phyloP scores from a whole-genome alignment of 148 eudicot species.

The Persicaria maculosa region DNA sequence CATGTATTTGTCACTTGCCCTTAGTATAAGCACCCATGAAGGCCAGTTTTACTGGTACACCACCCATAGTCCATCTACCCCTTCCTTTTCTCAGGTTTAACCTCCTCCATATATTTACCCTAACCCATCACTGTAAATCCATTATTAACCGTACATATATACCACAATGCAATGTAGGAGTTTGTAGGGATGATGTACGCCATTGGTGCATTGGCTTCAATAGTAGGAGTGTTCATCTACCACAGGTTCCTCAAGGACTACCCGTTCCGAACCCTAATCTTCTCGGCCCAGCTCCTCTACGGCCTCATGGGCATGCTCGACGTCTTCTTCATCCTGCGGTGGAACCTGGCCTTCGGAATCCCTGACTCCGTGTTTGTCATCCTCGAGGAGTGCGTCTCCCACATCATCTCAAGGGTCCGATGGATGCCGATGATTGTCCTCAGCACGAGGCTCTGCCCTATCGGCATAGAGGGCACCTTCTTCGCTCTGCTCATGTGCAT shows the following conservation, averaged over 20 bases:
- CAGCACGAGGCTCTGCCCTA: constrained; percentile 49
- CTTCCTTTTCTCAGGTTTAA: constrained; percentile 51
- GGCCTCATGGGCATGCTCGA: constrained; percentile 50
- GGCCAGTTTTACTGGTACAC: constrained; percentile 78
- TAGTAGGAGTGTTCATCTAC: constrained; percentile 47
- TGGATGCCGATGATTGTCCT: constrained; percentile 69
- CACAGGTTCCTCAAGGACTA: constrained; percentile 41
- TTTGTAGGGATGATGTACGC: constrained; percentile 54
- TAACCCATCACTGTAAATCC: too few relatives aligned
- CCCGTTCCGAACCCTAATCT: constrained; percentile 38
- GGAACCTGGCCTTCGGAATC: constrained; percentile 43
- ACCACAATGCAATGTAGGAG: constrained; percentile 25
- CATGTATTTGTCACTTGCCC: constrained; percentile 52
- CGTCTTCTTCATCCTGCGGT: constrained; percentile 50
- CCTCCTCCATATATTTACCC: too few relatives aligned
- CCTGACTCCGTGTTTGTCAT: constrained; percentile 53
- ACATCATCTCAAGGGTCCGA: constrained; percentile 27
- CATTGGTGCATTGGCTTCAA: constrained; percentile 50
- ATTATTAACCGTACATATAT: neutral
- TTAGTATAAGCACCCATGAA: constrained; percentile 63
- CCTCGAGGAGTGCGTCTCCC: constrained; percentile 41
- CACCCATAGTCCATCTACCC: constrained; percentile 34
- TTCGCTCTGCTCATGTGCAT: constrained; percentile 64
- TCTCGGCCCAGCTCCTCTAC: constrained; percentile 49
- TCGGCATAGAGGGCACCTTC: constrained; percentile 66